Evolutionary conservation across 208 protist species (phyloP).

Genomic region (Leishmania aethiopica): DNA sequence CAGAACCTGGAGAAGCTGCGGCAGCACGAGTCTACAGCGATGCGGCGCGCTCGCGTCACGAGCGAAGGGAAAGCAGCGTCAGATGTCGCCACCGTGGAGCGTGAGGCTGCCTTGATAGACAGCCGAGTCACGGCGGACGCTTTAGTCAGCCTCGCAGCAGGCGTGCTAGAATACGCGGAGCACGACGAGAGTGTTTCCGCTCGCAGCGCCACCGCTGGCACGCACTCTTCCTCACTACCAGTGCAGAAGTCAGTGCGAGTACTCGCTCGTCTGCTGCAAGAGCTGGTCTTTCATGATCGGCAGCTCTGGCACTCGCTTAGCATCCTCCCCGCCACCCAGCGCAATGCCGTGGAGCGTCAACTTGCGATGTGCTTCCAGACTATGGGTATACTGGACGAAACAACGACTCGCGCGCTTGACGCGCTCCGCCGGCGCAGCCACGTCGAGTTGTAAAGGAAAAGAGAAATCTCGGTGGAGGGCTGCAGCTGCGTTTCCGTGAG

Average conservation of each 20-base stretch:
- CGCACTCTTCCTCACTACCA: constrained; percentile 11
- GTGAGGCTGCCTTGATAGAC: neutral
- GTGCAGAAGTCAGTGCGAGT: constrained; percentile 33
- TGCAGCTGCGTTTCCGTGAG: neutral
- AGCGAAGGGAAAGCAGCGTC: neutral
- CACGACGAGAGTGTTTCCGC: constrained; percentile 29
- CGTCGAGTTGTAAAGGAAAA: neutral
- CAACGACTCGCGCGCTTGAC: constrained; percentile 32
- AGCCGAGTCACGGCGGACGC: constrained; percentile 5
- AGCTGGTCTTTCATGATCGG: constrained; percentile 60
- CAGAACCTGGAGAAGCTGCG: constrained; percentile 17
- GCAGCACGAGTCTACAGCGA: constrained; percentile 20
- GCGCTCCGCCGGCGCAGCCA: constrained; percentile 2
- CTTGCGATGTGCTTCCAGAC: constrained; percentile 54
- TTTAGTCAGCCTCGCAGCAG: constrained; percentile 14
- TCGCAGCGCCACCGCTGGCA: constrained; percentile 20
- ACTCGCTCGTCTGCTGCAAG: constrained; percentile 45
- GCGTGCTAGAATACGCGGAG: constrained; percentile 22
- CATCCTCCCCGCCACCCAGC: constrained; percentile 24
- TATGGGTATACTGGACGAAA: constrained; percentile 42
- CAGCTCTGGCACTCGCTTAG: constrained; percentile 55
- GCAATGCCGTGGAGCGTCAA: constrained; percentile 42
- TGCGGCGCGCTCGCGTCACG: constrained; percentile 14
- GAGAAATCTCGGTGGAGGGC: neutral
- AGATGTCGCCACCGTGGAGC: neutral